Percentiles rank a stretch among this genome's conserved stretches.
phyloP scores from a whole-genome alignment of 1,284 basidiomycete genomes.

The Rhizoctonia solani region DNA sequence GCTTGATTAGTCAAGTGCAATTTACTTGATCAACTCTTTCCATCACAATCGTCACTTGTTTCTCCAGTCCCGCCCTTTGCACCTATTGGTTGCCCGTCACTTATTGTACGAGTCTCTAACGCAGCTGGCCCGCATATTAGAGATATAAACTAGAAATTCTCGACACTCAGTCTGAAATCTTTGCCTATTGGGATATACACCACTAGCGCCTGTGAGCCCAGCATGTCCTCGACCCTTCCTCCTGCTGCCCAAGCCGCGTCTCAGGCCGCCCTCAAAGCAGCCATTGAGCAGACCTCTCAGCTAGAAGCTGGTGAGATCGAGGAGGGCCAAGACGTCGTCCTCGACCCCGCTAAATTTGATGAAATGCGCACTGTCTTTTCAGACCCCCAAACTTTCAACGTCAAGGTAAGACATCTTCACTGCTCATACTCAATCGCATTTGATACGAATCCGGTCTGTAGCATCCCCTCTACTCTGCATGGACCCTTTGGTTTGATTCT shows the following conservation, averaged over 20 bases:
- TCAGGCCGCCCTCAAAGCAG: constrained; percentile 71
- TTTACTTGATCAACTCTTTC: constrained; percentile 27
- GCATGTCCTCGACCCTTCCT: constrained; percentile 52
- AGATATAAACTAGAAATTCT: too few relatives aligned
- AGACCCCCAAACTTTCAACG: constrained; percentile 87
- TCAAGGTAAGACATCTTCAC: constrained; percentile 66
- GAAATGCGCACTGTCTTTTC: constrained; percentile 87
- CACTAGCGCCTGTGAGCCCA: constrained; percentile 25
- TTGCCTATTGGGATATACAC: too few relatives aligned
- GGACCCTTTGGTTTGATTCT: constrained; percentile 98
- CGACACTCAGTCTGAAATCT: too few relatives aligned
- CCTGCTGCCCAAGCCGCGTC: constrained; percentile 68
- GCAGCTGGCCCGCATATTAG: constrained; percentile 39
- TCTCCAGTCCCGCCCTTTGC: constrained; percentile 10
- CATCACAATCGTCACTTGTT: constrained; percentile 10
- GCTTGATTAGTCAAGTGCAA: constrained; percentile 18
- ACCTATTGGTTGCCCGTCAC: too few relatives aligned
- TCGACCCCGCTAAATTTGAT: constrained; percentile 66
- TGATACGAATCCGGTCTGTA: constrained; percentile 45
- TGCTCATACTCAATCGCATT: constrained; percentile 32
- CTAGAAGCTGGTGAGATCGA: constrained; percentile 74
- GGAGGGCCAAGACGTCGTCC: constrained; percentile 52
- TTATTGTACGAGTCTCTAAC: constrained; percentile 42
- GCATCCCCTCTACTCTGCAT: constrained; percentile 91
- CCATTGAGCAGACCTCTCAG: constrained; percentile 48